phyloP scores from a whole-genome alignment of 169 alveolate genomes.

The Plasmodium billcollinsi region DNA sequence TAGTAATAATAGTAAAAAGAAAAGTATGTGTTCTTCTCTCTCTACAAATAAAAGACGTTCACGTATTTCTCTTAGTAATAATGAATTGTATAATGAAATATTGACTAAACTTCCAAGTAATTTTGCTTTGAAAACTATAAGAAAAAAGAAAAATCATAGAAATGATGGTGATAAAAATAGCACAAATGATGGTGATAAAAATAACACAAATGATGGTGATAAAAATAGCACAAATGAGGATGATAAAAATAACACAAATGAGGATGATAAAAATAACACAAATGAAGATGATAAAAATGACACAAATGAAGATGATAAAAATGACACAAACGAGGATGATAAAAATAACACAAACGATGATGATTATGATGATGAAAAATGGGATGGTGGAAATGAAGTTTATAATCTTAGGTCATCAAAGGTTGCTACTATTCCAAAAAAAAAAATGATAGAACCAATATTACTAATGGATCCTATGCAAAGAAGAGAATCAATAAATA shows the following conservation, averaged over 20 bases:
- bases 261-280: neutral
- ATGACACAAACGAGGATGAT: neutral
- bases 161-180: neutral
- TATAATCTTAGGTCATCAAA: too few species aligned
- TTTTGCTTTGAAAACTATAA: constrained; percentile 31
- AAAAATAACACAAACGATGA: neutral
- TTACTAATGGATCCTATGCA: neutral
- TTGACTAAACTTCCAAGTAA: constrained; percentile 36
- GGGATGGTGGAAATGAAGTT: neutral
- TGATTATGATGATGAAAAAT: neutral
- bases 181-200: neutral
- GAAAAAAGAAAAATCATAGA: neutral
- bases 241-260: neutral
- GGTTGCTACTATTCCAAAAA: neutral
- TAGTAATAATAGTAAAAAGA: neutral
- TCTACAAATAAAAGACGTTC: neutral
- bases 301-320: neutral
- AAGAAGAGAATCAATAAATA: too few species aligned
- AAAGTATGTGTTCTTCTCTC: neutral
- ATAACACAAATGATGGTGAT: neutral
- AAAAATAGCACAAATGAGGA: neutral
- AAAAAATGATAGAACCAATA: neutral
- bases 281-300: neutral
- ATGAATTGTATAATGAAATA: constrained; percentile 40
- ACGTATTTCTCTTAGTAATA: constrained; percentile 10